Conservation (phyloP, 768 basidiomycete genomes). For the Naematelia aurantialba region DNA sequence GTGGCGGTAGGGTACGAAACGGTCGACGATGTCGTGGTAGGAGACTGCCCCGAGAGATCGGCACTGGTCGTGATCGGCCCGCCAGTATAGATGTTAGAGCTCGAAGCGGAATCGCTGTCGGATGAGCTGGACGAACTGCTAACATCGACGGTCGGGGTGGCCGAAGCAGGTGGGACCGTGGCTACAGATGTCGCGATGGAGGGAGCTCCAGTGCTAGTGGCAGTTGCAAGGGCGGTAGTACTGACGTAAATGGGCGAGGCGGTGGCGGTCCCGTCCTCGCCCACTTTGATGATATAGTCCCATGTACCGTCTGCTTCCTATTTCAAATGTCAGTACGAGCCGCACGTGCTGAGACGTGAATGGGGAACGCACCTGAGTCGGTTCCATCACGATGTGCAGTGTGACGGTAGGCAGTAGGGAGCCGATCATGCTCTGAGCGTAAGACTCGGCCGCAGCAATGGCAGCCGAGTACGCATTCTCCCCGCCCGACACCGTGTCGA, state of each 20-base stretch:
- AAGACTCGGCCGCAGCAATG: constrained; percentile 28
- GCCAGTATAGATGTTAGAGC: constrained; percentile 3
- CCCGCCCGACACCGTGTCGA: not conserved
- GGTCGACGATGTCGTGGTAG: not conserved
- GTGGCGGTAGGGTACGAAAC: not conserved
- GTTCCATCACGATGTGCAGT: constrained; percentile 41
- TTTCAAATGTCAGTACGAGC: not conserved
- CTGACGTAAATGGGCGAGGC: constrained; percentile 30
- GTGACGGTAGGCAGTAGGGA: constrained; percentile 45
- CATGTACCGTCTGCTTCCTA: constrained; percentile 48
- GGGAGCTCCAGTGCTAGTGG: constrained; percentile 3
- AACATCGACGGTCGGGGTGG: not conserved
- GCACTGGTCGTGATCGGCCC: constrained; percentile 17
- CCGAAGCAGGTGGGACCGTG: constrained; percentile 7
- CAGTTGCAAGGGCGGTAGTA: not conserved
- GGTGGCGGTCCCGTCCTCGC: constrained; percentile 47
- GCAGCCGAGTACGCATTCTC: constrained; percentile 17
- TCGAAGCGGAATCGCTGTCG: constrained; percentile 1
- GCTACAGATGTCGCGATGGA: constrained; percentile 5
- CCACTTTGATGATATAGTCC: constrained; percentile 48
- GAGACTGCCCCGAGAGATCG: constrained; percentile 3
- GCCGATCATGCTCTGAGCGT: constrained; percentile 29
- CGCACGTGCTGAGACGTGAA: not conserved
- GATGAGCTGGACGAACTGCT: constrained; percentile 4
- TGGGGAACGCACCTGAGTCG: constrained; percentile 43